phyloP scores from a whole-genome alignment of 495 filamentous ascomycete species.

The Talaromyces wortmannii region DNA sequence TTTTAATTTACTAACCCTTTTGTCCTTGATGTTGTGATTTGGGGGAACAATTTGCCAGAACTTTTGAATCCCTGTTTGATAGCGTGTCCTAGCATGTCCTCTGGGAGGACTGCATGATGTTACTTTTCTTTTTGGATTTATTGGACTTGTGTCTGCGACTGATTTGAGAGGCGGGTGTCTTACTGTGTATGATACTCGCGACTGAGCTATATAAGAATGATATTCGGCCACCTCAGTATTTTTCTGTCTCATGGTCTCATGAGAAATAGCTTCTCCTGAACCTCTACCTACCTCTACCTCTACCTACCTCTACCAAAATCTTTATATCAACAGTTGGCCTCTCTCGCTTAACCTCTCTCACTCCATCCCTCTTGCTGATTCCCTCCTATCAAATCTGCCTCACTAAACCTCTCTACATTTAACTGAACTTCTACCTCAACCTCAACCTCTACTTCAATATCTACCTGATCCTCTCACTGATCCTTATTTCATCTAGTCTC shows the following conservation, averaged over 20 bases:
- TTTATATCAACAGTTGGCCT: neutral
- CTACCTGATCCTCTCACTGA: neutral
- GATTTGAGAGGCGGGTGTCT: slow-evolving; percentile 3
- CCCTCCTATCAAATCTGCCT: neutral
- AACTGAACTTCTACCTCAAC: neutral
- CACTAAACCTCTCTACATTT: neutral
- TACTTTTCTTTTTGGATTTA: slow-evolving; percentile 4
- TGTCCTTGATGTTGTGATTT: slow-evolving; percentile 12
- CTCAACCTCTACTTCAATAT: neutral
- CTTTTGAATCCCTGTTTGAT: slow-evolving; percentile 7
- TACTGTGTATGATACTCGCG: slow-evolving; percentile 9
- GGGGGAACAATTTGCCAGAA: slow-evolving; percentile 11
- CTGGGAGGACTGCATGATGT: slow-evolving; percentile 7
- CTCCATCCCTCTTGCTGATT: neutral
- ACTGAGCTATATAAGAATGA: slow-evolving; percentile 20
- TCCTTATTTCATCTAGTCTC: too few species aligned
- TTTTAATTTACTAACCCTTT: slow-evolving; percentile 24
- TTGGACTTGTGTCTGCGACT: slow-evolving; percentile 12
- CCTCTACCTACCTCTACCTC: neutral
- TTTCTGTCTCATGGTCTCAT: neutral
- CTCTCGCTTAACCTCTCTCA: neutral
- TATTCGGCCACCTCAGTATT: slow-evolving; percentile 36
- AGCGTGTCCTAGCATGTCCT: slow-evolving; percentile 1
- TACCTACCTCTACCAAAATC: too few species aligned
- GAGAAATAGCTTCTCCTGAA: neutral